Evolutionary conservation across 352 stramenopile genomes (phyloP).

Genomic region (Pythium insidiosum): DNA sequence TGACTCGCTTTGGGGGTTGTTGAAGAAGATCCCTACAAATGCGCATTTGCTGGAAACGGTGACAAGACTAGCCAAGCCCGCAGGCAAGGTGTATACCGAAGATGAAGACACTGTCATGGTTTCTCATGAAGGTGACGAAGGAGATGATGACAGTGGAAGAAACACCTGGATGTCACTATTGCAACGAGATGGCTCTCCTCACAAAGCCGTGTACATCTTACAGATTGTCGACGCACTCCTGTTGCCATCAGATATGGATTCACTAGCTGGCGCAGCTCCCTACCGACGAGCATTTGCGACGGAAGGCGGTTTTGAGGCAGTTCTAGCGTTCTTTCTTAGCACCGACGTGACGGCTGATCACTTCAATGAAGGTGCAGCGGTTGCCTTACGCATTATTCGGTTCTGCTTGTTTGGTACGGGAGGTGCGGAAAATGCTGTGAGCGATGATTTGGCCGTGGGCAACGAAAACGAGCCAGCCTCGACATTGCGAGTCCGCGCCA

Average conservation of each 20-base stretch:
- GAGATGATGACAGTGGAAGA: not conserved
- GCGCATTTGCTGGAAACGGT: constrained; percentile 54
- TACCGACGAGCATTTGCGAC: constrained; percentile 73
- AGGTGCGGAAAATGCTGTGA: constrained; percentile 14
- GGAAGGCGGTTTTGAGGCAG: constrained; percentile 71
- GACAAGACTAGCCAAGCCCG: constrained; percentile 34
- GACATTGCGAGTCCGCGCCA: no score
- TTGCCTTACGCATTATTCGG: constrained; percentile 77
- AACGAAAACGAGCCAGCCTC: no score
- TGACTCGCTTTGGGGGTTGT: constrained; percentile 65
- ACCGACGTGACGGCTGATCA: constrained; percentile 58
- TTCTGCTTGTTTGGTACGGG: constrained; percentile 63
- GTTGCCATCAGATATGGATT: constrained; percentile 53
- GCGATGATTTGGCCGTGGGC: constrained; percentile 12
- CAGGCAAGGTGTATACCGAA: constrained; percentile 22
- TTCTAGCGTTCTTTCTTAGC: constrained; percentile 77
- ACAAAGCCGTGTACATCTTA: constrained; percentile 81
- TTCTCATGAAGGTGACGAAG: not conserved
- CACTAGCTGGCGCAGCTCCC: constrained; percentile 43
- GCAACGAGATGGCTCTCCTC: constrained; percentile 40
- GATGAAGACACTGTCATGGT: constrained; percentile 25
- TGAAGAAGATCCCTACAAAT: constrained; percentile 81
- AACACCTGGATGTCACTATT: not conserved
- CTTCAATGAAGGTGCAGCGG: constrained; percentile 79
- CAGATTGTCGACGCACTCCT: constrained; percentile 84